Evolutionary conservation across 352 stramenopile species (phyloP).

Genomic region (Achlya hypogyna): DNA sequence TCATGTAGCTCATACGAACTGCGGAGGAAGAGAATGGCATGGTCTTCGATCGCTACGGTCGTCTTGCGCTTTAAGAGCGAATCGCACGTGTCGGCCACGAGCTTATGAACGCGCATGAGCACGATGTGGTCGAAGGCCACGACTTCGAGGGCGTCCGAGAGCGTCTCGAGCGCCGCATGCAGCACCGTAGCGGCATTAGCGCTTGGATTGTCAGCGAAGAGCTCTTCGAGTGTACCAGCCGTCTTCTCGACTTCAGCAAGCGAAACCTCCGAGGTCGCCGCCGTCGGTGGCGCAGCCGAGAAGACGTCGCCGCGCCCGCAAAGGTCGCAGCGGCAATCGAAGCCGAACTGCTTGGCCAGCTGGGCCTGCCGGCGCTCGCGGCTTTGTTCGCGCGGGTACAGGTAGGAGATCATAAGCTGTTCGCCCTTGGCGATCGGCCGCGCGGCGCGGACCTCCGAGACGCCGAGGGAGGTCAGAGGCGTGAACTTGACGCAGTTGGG

Average conservation of each 20-base stretch:
- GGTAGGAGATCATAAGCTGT: slow-evolving; percentile 89
- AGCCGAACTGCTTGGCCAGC: slow-evolving; percentile 88
- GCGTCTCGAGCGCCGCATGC: slow-evolving; percentile 57
- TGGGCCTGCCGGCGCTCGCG: slow-evolving; percentile 66
- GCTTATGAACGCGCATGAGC: slow-evolving; percentile 84
- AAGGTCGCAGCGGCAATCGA: slow-evolving; percentile 64
- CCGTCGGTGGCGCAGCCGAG: slow-evolving; percentile 27
- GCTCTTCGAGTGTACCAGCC: slow-evolving; percentile 58
- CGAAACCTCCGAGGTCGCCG: slow-evolving; percentile 16
- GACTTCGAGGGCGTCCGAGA: slow-evolving; percentile 76
- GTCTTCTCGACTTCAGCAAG: slow-evolving; percentile 6
- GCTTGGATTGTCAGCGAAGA: slow-evolving; percentile 37
- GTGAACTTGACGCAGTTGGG: slow-evolving; percentile 94
- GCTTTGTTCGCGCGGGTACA: slow-evolving; percentile 85
- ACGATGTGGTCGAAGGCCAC: slow-evolving; percentile 78
- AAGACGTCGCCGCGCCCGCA: slow-evolving; percentile 65
- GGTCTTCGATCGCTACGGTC: slow-evolving; percentile 58
- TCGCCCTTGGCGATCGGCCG: slow-evolving; percentile 76
- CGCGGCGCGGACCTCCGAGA: slow-evolving; percentile 89
- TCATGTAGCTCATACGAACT: slow-evolving; percentile 82
- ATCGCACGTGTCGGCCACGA: slow-evolving; percentile 88
- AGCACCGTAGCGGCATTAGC: slow-evolving; percentile 43
- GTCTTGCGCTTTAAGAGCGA: slow-evolving; percentile 42
- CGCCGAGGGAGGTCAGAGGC: slow-evolving; percentile 33
- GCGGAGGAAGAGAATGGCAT: slow-evolving; percentile 80